phyloP scores from a whole-genome alignment of 148 eudicot species.

The Selenicereus undatus region DNA sequence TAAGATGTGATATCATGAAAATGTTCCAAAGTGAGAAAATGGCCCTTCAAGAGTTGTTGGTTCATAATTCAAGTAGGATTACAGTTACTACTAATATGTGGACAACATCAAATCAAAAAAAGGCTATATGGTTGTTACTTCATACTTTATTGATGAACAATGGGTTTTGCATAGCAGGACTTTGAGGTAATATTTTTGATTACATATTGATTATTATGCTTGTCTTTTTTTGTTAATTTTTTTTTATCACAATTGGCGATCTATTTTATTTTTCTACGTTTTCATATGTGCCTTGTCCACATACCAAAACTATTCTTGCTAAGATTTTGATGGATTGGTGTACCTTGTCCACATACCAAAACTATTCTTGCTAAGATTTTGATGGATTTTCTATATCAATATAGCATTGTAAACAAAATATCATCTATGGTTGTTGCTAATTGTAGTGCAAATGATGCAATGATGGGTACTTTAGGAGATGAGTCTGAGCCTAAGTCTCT shows the following conservation, averaged over 20 bases:
- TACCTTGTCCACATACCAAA: too few species aligned
- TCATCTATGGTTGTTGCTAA: background rate
- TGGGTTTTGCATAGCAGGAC: slow-evolving; percentile 13
- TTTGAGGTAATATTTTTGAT: slow-evolving; percentile 13
- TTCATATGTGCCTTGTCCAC: slow-evolving; percentile 26
- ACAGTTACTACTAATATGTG: slow-evolving; percentile 25
- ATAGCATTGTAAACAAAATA: background rate
- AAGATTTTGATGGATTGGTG: slow-evolving; percentile 14
- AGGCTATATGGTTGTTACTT: slow-evolving; percentile 23
- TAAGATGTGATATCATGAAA: slow-evolving; percentile 19
- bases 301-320: slow-evolving; percentile 5
- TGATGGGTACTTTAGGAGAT: background rate
- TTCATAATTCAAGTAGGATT: background rate
- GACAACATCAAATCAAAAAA: slow-evolving; percentile 19
- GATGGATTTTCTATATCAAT: background rate
- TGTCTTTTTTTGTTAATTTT: background rate
- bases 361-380: too few species aligned
- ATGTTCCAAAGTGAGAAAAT: slow-evolving; percentile 11
- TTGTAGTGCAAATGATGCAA: slow-evolving; percentile 1
- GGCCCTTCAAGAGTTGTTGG: background rate
- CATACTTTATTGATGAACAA: slow-evolving; percentile 20
- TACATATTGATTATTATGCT: too few species aligned
- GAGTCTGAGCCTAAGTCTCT: background rate
- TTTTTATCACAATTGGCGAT: background rate
- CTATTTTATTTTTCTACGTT: slow-evolving; percentile 15